Conservation (phyloP, 1,284 basidiomycete genomes). For the Ustilago cynodontis region DNA sequence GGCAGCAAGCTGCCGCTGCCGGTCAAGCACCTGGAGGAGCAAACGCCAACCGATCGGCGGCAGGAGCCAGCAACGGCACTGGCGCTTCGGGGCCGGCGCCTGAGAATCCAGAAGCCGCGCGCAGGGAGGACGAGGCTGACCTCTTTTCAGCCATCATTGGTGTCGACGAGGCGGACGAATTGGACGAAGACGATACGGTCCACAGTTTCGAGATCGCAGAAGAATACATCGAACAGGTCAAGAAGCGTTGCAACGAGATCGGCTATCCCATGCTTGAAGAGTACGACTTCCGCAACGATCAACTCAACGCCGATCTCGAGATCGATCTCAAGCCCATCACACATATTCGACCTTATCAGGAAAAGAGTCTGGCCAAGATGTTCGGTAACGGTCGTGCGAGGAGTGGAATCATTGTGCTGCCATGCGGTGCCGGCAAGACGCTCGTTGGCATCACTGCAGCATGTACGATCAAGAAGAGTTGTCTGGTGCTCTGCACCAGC, state of each 20-base stretch:
- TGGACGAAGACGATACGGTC: slow-evolving; percentile 68
- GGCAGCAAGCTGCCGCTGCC: slow-evolving; percentile 38
- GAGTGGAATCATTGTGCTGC: slow-evolving; percentile 97
- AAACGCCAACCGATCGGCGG: slow-evolving; percentile 11
- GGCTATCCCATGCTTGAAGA: slow-evolving; percentile 69
- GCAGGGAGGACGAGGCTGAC: slow-evolving; percentile 62
- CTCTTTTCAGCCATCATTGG: slow-evolving; percentile 69
- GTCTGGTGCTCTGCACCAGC: slow-evolving; percentile 87
- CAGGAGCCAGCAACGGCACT: slow-evolving; percentile 15
- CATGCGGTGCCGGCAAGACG: slow-evolving; percentile 98
- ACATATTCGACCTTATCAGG: slow-evolving; percentile 69
- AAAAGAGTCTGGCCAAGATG: slow-evolving; percentile 70
- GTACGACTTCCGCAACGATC: slow-evolving; percentile 69
- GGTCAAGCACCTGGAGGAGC: slow-evolving; percentile 29
- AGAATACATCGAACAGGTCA: slow-evolving; percentile 67
- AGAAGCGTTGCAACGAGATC: slow-evolving; percentile 68
- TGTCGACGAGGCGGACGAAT: slow-evolving; percentile 67
- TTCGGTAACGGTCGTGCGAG: slow-evolving; percentile 69
- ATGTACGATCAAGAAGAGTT: slow-evolving; percentile 99
- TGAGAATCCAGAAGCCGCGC: slow-evolving; percentile 39
- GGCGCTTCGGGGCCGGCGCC: slow-evolving; percentile 35
- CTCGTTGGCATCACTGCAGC: slow-evolving; percentile 98
- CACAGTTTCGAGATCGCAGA: slow-evolving; percentile 69
- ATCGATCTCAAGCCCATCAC: slow-evolving; percentile 69
- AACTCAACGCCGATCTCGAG: slow-evolving; percentile 67